These are phyloP conservation scores for Suhomyces canberraensis DNA, from an alignment of 805 yeast genomes.

Conservation along the genomic window DNA sequence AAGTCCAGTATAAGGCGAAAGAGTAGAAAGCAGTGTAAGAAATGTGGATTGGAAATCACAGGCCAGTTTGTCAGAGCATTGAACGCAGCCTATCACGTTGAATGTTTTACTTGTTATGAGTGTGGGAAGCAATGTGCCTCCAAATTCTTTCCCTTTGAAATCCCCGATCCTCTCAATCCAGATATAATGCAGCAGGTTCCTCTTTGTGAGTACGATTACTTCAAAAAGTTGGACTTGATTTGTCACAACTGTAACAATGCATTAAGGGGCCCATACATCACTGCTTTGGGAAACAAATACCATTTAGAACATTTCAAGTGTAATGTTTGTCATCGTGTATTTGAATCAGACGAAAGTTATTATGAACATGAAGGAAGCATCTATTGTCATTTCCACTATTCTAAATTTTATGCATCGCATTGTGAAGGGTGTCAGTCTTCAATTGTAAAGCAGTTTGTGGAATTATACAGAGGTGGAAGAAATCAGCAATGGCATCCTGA, in stretches of 20 bases:
- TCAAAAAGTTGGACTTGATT: slow-evolving; percentile 77
- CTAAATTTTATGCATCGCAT: slow-evolving; percentile 77
- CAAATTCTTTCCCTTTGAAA: slow-evolving; percentile 82
- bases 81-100: slow-evolving; percentile 74
- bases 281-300: slow-evolving; percentile 87
- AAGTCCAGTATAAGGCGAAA: slow-evolving; percentile 15
- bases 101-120: slow-evolving; percentile 83
- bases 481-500: slow-evolving; percentile 99
- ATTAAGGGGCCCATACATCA: slow-evolving; percentile 86
- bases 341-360: slow-evolving; percentile 88
- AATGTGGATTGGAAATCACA: slow-evolving; percentile 37
- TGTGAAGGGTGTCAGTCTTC: slow-evolving; percentile 94
- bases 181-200: slow-evolving; percentile 31
- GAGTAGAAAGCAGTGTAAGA: slow-evolving; percentile 30
- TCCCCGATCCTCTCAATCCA: slow-evolving; percentile 32
- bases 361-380: slow-evolving; percentile 81
- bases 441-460: slow-evolving; percentile 91
- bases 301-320: slow-evolving; percentile 96
- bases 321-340: slow-evolving; percentile 76
- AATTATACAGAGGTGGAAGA: slow-evolving; percentile 83
- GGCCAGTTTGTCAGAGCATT: slow-evolving; percentile 87
- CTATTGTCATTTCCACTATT: slow-evolving; percentile 89
- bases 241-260: slow-evolving; percentile 85
- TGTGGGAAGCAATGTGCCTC: slow-evolving; percentile 80
- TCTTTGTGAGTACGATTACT: slow-evolving; percentile 90